Evolutionary conservation across 2,329 filamentous ascomycete genomes (phyloP).

Genomic region (Ploettnerulaceae sp.): DNA sequence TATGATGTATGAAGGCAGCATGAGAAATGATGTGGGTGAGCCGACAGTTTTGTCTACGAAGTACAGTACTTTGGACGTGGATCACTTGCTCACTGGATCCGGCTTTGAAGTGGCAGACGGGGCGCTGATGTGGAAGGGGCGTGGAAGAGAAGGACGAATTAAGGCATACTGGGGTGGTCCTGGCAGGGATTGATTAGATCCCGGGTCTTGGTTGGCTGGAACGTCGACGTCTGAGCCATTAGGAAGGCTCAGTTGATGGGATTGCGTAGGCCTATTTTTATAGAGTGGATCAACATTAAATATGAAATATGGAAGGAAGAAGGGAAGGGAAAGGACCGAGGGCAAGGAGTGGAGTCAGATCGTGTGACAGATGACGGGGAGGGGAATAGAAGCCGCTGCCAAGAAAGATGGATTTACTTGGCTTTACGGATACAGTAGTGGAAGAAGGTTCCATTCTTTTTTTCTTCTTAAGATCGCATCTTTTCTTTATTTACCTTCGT

Average conservation of each 20-base stretch:
- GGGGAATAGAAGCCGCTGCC: neutral
- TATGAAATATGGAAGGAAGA: neutral
- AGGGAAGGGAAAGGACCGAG: neutral
- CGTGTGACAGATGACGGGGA: neutral
- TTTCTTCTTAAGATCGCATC: too few relatives aligned
- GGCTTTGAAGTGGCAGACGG: neutral
- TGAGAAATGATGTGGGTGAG: too few relatives aligned
- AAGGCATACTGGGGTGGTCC: too few relatives aligned
- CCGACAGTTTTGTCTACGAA: neutral
- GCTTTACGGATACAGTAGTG: neutral
- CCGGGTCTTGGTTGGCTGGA: neutral
- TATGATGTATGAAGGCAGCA: too few relatives aligned
- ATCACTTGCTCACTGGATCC: too few relatives aligned
- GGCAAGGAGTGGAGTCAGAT: neutral
- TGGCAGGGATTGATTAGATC: slow-evolving; percentile 1
- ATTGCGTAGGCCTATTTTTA: neutral
- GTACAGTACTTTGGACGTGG: too few relatives aligned
- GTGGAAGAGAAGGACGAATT: too few relatives aligned
- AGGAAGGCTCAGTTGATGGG: neutral
- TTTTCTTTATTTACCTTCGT: too few relatives aligned
- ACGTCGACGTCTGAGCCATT: neutral
- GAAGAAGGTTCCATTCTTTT: too few relatives aligned
- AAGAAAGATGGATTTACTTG: neutral
- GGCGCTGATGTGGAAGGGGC: neutral
- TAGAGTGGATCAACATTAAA: neutral